Conservation (phyloP, 2,329 filamentous ascomycete genomes). For the Zymoseptoria crescenta region DNA sequence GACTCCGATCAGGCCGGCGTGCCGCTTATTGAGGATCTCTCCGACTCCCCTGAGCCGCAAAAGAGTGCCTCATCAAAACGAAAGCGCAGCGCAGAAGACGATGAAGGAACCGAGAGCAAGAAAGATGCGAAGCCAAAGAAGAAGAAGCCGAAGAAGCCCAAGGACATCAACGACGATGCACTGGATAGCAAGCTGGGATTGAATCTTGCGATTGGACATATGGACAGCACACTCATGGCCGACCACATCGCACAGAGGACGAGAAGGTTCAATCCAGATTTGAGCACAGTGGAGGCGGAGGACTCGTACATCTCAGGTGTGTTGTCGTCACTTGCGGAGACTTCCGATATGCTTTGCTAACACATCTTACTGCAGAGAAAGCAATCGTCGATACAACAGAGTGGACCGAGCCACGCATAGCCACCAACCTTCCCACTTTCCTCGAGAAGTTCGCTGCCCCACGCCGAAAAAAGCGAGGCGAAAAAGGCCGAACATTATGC, state of each 20-base stretch:
- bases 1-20: conserved; percentile 35
- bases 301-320: conserved; percentile 73
- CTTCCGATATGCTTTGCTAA: background rate
- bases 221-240: conserved; percentile 75
- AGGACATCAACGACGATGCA: conserved; percentile 57
- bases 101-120: conserved; percentile 29
- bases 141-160: conserved; percentile 50
- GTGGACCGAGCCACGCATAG: conserved; percentile 58
- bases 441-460: conserved; percentile 54
- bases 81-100: conserved; percentile 31
- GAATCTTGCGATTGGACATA: conserved; percentile 70
- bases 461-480: conserved; percentile 20
- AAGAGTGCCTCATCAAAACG: conserved; percentile 29
- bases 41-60: conserved; percentile 25
- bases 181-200: conserved; percentile 47
- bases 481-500: conserved; percentile 51
- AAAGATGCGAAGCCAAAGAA: conserved; percentile 47
- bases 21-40: conserved; percentile 38
- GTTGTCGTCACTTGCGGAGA: conserved; percentile 10
- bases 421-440: conserved; percentile 70
- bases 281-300: conserved; percentile 76
- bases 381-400: conserved; percentile 73
- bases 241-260: conserved; percentile 79
- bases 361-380: conserved; percentile 45
- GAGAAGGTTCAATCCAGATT: conserved; percentile 66